A percentile compares a stretch with the other conserved stretches of the same genome.
phyloP scores from a whole-genome alignment of 176 grass and related monocot species.

The Saccharum officinarum region DNA sequence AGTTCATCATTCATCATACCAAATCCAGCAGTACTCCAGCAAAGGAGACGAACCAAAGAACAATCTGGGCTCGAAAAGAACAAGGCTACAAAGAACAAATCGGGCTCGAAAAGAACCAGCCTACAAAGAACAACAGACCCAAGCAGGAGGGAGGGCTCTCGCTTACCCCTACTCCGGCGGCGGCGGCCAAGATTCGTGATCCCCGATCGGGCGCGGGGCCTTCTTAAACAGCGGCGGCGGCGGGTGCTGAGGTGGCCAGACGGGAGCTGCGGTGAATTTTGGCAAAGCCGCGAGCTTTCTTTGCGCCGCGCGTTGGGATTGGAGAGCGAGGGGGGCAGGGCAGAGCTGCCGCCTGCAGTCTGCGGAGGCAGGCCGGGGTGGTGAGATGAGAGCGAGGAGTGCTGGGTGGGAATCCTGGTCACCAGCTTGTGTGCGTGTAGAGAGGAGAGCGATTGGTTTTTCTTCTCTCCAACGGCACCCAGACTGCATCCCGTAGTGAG shows the following conservation, averaged over 20 bases:
- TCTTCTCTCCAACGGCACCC: not conserved
- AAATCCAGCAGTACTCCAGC: not conserved
- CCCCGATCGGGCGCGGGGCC: slow-evolving; percentile 20
- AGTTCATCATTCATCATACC: not conserved
- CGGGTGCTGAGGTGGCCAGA: not conserved
- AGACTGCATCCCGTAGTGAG: accelerated
- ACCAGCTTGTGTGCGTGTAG: slow-evolving; percentile 9
- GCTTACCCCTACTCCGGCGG: slow-evolving; percentile 18
- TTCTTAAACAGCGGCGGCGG: not conserved
- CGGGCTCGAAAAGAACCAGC: not conserved
- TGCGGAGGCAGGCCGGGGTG: not conserved
- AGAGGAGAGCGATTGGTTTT: not conserved
- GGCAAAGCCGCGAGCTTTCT: slow-evolving; percentile 14
- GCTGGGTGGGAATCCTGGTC: slow-evolving; percentile 14
- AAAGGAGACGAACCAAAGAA: not conserved
- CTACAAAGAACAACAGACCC: not conserved
- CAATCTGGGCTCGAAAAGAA: not conserved
- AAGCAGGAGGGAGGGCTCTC: not conserved
- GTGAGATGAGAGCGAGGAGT: slow-evolving; percentile 1
- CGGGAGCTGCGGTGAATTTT: not conserved
- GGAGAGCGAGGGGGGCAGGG: not conserved
- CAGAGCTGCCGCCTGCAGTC: slow-evolving; percentile 16
- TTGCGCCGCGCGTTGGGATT: slow-evolving; percentile 6
- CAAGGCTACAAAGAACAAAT: not conserved
- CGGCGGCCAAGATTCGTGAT: slow-evolving; percentile 22